A percentile compares a stretch with the other conserved stretches of the same genome.
Conservation (phyloP, 768 basidiomycete genomes). For the Podaxis sp. region DNA sequence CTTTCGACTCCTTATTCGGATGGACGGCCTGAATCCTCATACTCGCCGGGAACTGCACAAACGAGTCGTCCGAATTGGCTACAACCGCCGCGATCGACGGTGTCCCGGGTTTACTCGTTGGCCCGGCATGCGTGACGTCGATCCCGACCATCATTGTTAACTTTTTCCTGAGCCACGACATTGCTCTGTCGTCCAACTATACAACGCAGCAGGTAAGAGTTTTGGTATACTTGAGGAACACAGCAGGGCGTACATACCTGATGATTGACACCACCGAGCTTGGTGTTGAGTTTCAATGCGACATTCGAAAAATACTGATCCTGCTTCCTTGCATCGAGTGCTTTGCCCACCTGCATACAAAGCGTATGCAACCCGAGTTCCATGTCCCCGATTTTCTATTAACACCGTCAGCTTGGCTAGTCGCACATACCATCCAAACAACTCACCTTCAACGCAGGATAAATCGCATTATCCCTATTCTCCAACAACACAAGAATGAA, state of each 20-base stretch:
- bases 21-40: conserved; percentile 53
- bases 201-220: not conserved
- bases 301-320: conserved; percentile 85
- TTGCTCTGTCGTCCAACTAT: conserved; percentile 52
- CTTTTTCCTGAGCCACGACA: conserved; percentile 64
- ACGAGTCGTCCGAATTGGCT: conserved; percentile 66
- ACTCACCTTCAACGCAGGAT: conserved; percentile 71
- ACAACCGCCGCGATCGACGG: conserved; percentile 86
- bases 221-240: not conserved
- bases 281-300: conserved; percentile 79
- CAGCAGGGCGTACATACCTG: conserved; percentile 28
- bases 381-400: conserved; percentile 64
- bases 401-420: not conserved
- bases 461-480: conserved; percentile 69
- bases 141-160: conserved; percentile 85
- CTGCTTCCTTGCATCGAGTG: conserved; percentile 55
- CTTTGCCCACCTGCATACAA: conserved; percentile 69
- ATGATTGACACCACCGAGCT: conserved; percentile 83
- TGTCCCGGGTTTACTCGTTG: conserved; percentile 63
- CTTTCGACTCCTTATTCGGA: conserved; percentile 41
- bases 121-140: conserved; percentile 81
- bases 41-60: conserved; percentile 79
- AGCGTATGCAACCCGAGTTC: conserved; percentile 73
- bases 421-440: not conserved
- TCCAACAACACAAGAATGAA: conserved; percentile 75